Percentiles rank a stretch among this genome's conserved stretches.
These are phyloP conservation scores for Cornus florida DNA, from an alignment of 148 eudicot species.

Conservation along the genomic window DNA sequence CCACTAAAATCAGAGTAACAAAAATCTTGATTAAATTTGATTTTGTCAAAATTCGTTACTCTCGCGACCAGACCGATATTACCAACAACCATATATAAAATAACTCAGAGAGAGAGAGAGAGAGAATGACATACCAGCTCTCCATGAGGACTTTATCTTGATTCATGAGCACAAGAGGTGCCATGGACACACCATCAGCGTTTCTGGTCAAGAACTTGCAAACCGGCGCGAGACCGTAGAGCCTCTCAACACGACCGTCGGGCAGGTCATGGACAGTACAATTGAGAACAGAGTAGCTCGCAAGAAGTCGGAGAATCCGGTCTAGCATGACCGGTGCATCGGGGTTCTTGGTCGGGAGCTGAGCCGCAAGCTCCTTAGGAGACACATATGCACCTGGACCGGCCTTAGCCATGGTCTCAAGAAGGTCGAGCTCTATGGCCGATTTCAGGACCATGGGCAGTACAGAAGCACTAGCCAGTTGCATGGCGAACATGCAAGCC, in stretches of 20 bases:
- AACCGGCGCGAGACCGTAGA: constrained; percentile 74
- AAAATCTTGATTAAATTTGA: too few relatives aligned
- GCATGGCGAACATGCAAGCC: constrained; percentile 73
- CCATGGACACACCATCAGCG: constrained; percentile 64
- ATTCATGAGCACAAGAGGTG: constrained; percentile 77
- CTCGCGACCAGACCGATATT: too few relatives aligned
- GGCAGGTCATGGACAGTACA: constrained; percentile 34
- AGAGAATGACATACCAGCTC: constrained; percentile 52
- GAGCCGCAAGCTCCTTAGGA: constrained; percentile 56
- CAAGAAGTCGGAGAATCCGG: constrained; percentile 72
- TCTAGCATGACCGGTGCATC: constrained; percentile 78
- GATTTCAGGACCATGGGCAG: constrained; percentile 86
- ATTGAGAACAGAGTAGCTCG: constrained; percentile 61
- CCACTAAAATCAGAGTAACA: too few relatives aligned
- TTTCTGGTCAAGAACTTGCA: constrained; percentile 72
- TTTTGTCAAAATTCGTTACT: too few relatives aligned
- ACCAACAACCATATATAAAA: too few relatives aligned
- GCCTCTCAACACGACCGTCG: constrained; percentile 63
- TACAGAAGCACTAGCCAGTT: constrained; percentile 71
- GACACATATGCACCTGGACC: constrained; percentile 62
- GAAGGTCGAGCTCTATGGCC: constrained; percentile 80
- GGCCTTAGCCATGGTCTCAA: constrained; percentile 68
- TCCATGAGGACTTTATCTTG: constrained; percentile 92
- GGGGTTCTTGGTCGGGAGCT: constrained; percentile 63
- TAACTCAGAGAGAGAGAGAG: too few relatives aligned